A percentile compares a stretch with the other conserved stretches of the same genome.
Conservation (phyloP, 371 early-diverging fungal genomes). For the Chytridiales sp. region DNA sequence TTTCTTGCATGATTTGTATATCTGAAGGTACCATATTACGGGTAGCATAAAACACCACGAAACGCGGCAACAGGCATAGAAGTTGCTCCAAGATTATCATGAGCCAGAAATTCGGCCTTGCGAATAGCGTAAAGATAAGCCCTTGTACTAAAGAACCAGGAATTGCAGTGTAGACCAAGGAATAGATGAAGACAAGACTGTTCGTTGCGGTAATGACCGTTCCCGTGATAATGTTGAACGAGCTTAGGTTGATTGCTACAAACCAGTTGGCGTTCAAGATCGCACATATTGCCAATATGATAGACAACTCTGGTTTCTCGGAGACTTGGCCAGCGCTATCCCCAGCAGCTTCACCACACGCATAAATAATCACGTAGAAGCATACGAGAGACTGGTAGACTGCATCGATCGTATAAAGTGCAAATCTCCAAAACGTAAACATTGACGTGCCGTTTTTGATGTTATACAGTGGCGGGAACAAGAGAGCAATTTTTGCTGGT, state of each 20-base stretch:
- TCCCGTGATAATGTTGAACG: constrained; percentile 66
- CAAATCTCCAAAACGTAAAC: constrained; percentile 75
- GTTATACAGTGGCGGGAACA: constrained; percentile 76
- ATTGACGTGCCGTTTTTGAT: constrained; percentile 66
- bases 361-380: constrained; percentile 68
- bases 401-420: constrained; percentile 72
- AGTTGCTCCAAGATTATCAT: constrained; percentile 49
- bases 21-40: constrained; percentile 57
- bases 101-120: constrained; percentile 71
- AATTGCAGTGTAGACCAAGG: constrained; percentile 58
- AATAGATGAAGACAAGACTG: constrained; percentile 40
- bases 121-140: constrained; percentile 54
- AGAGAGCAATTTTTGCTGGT: constrained; percentile 47
- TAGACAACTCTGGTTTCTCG: constrained; percentile 70
- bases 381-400: constrained; percentile 83
- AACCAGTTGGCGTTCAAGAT: constrained; percentile 77
- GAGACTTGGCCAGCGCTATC: constrained; percentile 58
- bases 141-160: constrained; percentile 48
- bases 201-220: constrained; percentile 20
- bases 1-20: constrained; percentile 60
- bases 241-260: constrained; percentile 68
- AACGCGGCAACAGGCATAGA: constrained; percentile 51
- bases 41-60: constrained; percentile 36
- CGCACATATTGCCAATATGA: constrained; percentile 67
- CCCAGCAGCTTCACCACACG: constrained; percentile 43